These are phyloP conservation scores for Blastobotrys ciferrii DNA, from an alignment of 1,139 yeast species.

Conservation along the genomic window DNA sequence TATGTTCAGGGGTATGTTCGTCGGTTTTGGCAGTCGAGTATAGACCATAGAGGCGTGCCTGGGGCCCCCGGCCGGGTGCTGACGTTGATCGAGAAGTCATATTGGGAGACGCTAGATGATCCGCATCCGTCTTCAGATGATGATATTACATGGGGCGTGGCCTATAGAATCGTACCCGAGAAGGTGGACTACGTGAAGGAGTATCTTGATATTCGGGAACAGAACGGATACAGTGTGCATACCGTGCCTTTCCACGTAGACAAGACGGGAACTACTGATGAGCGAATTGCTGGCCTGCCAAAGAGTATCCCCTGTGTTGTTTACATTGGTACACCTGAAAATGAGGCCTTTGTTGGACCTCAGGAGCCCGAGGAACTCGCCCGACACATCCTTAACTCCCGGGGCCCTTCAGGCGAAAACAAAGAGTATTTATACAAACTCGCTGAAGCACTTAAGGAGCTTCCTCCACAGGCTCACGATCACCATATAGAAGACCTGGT, in stretches of 20 bases:
- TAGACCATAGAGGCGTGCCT: constrained; percentile 89
- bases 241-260: constrained; percentile 62
- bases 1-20: constrained; percentile 72
- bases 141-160: constrained; percentile 74
- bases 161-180: constrained; percentile 73
- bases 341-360: constrained; percentile 82
- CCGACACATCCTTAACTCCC: constrained; percentile 48
- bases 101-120: constrained; percentile 43
- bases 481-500: constrained; percentile 39
- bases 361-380: constrained; percentile 62
- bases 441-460: constrained; percentile 49
- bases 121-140: constrained; percentile 44
- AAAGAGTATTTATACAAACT: constrained; percentile 63
- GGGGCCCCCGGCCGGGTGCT: constrained; percentile 84
- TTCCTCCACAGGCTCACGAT: constrained; percentile 43
- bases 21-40: constrained; percentile 87
- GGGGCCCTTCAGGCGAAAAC: constrained; percentile 83
- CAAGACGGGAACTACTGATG: constrained; percentile 33
- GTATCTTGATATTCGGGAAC: constrained; percentile 78
- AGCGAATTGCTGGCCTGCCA: constrained; percentile 38
- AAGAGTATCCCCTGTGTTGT: constrained; percentile 56
- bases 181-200: constrained; percentile 59
- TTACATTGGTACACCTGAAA: constrained; percentile 80
- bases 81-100: constrained; percentile 62
- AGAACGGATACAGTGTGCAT: constrained; percentile 80